Evolutionary conservation across 1,284 basidiomycete species (phyloP), one percentile per base, ranked within the genome.

Genomic region (Sporisorium reilianum): DNA sequence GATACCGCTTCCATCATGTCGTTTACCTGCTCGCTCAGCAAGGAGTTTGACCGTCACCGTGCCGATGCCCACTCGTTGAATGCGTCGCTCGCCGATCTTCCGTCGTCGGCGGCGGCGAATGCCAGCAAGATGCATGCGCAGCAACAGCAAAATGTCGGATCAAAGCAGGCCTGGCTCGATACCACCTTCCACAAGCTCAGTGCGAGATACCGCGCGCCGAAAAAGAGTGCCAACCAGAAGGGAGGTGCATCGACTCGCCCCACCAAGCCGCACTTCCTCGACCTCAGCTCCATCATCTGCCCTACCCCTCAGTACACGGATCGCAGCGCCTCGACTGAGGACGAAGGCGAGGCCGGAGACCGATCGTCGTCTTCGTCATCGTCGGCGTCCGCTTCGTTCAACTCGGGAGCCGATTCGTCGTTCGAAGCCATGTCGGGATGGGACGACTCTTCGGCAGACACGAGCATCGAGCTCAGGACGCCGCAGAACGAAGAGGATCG

Each of bases 231-330:
- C 12, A 41, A 23, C 8, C 28, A 26, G 22, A 58, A 59, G 23
- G 55, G 36, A 25, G 34, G 46, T 7, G 38, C 59, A 22, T 8
- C 56, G 7, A 26, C 34, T 20, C 48, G 45, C n/a, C 34, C 53
- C 8, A 34, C 23, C 38, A 76, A 76, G 25, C 74, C 74, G 12
- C 74, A 76, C 55, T 76, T 76, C 36, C 58, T 76, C 48, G 74
- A 76, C 32, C 55, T 76, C 12, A 76, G 74, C 69, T 57, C 58
- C 28, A 57, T 72, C 64, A 72, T 76, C 42, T 72, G 57, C 41
- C 74, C 74, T 0, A 53, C 55, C 6, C 74, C 74, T 6, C 38
- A 55, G 20, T n/a, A 45, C 7, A 10, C 36, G 10, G 41, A 55
- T 18, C 50, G 40, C n/a, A 53, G 34, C 40, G 8, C 23, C 14